Percentiles rank a stretch among this genome's conserved stretches.
Evolutionary conservation across 2,329 filamentous ascomycete genomes (phyloP).

Genomic region (Alternaria metachromatica): DNA sequence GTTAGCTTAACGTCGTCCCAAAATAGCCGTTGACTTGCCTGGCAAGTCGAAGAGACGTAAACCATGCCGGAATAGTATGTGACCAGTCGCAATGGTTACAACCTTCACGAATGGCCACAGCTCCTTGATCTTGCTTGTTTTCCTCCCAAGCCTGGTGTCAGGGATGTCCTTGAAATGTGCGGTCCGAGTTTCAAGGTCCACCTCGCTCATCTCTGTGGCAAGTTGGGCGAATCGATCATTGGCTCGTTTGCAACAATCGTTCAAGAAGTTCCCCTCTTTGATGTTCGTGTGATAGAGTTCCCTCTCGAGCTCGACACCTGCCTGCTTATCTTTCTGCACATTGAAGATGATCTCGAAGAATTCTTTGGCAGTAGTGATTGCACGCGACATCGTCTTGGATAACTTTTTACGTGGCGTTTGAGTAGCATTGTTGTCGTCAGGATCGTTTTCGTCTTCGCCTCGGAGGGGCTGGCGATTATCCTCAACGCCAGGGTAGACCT

Average conservation of each 20-base stretch:
- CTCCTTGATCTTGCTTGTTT: background rate
- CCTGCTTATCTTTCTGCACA: background rate
- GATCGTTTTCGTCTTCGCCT: background rate
- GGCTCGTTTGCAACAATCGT: background rate
- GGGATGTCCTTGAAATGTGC: background rate
- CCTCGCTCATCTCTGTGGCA: background rate
- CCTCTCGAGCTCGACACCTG: background rate
- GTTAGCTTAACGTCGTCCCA: background rate
- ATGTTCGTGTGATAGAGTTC: conserved; percentile 4
- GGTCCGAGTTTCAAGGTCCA: background rate
- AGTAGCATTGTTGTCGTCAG: background rate
- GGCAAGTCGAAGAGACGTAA: conserved; percentile 18
- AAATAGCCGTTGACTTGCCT: conserved; percentile 1
- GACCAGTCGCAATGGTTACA: conserved; percentile 13
- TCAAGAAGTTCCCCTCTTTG: background rate
- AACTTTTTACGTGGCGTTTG: background rate
- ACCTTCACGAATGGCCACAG: conserved; percentile 19
- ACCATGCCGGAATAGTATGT: conserved; percentile 12
- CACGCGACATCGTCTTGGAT: background rate
- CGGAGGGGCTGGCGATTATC: background rate
- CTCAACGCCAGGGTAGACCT: background rate
- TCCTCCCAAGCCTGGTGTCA: conserved; percentile 1
- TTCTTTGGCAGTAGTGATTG: conserved; percentile 4
- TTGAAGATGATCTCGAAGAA: conserved; percentile 21
- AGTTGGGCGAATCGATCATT: background rate